Evolutionary conservation across 176 grass and related monocot species (phyloP).

Genomic region (Triticum monococcum): DNA sequence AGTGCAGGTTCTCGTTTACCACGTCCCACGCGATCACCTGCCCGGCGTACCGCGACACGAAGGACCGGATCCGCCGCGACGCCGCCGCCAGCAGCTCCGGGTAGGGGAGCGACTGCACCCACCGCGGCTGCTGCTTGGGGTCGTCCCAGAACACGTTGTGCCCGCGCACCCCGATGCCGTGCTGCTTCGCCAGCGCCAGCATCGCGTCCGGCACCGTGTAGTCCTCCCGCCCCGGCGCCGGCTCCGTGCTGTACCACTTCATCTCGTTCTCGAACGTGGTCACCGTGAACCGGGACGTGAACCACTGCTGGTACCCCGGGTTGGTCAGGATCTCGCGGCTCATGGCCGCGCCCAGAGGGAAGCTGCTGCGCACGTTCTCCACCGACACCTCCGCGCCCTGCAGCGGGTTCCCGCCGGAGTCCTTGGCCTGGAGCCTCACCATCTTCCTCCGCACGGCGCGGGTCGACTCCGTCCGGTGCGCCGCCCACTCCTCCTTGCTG

Average conservation of each 20-base stretch:
- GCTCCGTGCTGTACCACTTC: conserved; percentile 74
- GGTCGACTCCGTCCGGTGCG: conserved; percentile 52
- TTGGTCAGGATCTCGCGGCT: conserved; percentile 51
- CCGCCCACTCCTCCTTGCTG: conserved; percentile 60
- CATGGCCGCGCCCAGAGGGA: conserved; percentile 67
- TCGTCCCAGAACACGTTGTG: conserved; percentile 83
- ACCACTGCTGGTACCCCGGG: conserved; percentile 53
- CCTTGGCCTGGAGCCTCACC: conserved; percentile 48
- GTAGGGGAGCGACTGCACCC: conserved; percentile 16
- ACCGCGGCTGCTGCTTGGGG: conserved; percentile 23
- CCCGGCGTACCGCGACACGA: conserved; percentile 48
- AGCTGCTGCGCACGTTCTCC: conserved; percentile 31
- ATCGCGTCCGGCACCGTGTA: conserved; percentile 57
- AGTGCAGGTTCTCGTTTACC: conserved; percentile 78
- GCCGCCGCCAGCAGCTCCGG: conserved; percentile 29
- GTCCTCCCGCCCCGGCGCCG: conserved; percentile 32
- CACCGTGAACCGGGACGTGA: conserved; percentile 57
- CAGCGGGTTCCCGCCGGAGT: conserved; percentile 45
- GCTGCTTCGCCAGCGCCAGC: conserved; percentile 41
- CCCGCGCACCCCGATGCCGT: conserved; percentile 37
- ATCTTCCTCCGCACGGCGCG: conserved; percentile 25
- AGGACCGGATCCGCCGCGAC: conserved; percentile 18
- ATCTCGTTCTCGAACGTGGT: conserved; percentile 89
- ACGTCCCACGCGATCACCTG: conserved; percentile 77
- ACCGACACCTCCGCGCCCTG: conserved; percentile 45